Evolutionary conservation across 2,329 filamentous ascomycete species (phyloP), one percentile per base, ranked within the genome.

Genomic region (Aspergillus tubingensis): DNA sequence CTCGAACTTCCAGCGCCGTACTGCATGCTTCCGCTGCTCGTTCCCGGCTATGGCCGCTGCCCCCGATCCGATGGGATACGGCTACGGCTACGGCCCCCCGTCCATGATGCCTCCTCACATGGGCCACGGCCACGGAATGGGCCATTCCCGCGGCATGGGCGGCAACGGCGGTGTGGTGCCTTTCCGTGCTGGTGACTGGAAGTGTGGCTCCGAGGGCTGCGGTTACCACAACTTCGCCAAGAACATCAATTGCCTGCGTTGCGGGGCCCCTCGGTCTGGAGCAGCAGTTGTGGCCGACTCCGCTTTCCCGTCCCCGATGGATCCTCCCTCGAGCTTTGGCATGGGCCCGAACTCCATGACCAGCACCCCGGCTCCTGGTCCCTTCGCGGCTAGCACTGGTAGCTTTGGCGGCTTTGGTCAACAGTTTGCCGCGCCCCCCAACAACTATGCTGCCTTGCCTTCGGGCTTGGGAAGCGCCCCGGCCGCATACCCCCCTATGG

Each of bases 181-280:
- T 15, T 99, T 99, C 89, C 91, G 95, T 72, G 95, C 95, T 58
- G 95, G 95, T 73, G 95, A 99, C 74, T 99, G 95, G 95, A 97
- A 97, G 79, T 99, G 95, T 74, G 95, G 95, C 59, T 95, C 95
- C 66, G 95, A 99, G 74, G 92, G 93, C 39, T 99, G 95, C 76
- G 92, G 91, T 60, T 99, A 99, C 78, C 95, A 99, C 83, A 99
- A 99, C 82, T 99, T 99, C 75, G 95, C 95, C 63, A 99, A 99
- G 86, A 99, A 99, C 72, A 94, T 98, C 60, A 96, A 92, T 79
- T 99, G 95, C 78, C 86, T 99, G 64, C 91, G 95, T 62, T 99
- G 95, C 74, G 95, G 95, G 76, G 95, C 94, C 56, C 96, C 92
- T 76, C 91, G 95, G 70, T 94, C 94, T 62, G 92, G 91, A 64